phyloP scores from a whole-genome alignment of 2,329 filamentous ascomycete genomes.

The Chaetomium sp. region DNA sequence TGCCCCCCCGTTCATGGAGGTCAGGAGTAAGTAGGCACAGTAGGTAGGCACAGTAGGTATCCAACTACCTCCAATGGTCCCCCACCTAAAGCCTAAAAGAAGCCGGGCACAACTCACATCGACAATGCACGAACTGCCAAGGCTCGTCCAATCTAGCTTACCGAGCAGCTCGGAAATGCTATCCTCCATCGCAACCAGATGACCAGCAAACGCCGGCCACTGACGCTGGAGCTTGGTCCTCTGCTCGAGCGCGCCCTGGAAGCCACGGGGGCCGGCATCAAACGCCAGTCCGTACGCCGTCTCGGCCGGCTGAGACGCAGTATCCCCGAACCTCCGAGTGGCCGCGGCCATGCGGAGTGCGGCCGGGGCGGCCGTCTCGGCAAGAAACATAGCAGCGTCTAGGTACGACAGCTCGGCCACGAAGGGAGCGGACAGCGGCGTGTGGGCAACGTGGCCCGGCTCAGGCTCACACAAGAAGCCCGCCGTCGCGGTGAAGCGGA shows the following conservation, averaged over 20 bases:
- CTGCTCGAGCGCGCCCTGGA: neutral
- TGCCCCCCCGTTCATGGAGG: no score
- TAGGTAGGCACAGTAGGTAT: neutral
- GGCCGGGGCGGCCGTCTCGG: slow-evolving; percentile 29
- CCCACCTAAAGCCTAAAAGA: no score
- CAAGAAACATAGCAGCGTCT: slow-evolving; percentile 36
- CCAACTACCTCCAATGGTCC: no score
- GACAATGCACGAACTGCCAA: neutral
- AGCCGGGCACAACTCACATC: neutral
- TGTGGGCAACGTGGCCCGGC: slow-evolving; percentile 32
- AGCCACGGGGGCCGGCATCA: neutral
- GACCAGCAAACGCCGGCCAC: neutral
- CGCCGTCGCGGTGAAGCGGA: slow-evolving; percentile 24
- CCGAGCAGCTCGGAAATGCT: neutral
- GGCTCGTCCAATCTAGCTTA: neutral
- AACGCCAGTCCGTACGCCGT: neutral
- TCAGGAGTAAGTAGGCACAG: neutral
- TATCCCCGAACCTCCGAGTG: slow-evolving; percentile 10
- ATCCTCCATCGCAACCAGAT: neutral
- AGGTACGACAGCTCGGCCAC: slow-evolving; percentile 28
- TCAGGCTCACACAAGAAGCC: slow-evolving; percentile 33
- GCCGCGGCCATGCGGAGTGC: slow-evolving; percentile 31
- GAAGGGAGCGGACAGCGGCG: slow-evolving; percentile 32
- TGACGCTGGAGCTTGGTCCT: neutral
- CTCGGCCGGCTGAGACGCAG: neutral